Evolutionary conservation across 768 basidiomycete species (phyloP).

Genomic region (Chalciporus sphaerocephalus): DNA sequence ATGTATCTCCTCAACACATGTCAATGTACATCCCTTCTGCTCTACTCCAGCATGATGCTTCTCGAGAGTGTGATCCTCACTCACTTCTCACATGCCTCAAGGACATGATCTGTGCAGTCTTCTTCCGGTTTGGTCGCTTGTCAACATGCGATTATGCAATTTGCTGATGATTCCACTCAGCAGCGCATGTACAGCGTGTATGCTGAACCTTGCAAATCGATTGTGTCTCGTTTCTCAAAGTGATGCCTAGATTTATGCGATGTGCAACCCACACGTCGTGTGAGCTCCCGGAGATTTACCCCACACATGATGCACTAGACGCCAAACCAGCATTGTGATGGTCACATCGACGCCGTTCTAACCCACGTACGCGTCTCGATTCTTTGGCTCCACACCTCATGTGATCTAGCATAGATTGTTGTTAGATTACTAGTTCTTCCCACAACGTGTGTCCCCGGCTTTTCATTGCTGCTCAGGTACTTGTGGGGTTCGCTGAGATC

Average conservation of each 20-base stretch:
- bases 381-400: slow-evolving; percentile 16
- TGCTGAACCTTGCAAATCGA: neutral
- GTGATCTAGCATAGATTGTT: slow-evolving; percentile 7
- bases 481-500: slow-evolving; percentile 22
- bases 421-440: slow-evolving; percentile 10
- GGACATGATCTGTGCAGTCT: slow-evolving; percentile 5
- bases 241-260: neutral
- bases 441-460: slow-evolving; percentile 5
- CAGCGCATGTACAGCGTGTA: slow-evolving; percentile 8
- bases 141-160: slow-evolving; percentile 19
- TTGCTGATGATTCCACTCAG: slow-evolving; percentile 4
- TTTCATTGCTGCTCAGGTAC: slow-evolving; percentile 10
- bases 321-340: neutral
- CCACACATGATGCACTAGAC: slow-evolving; percentile 7
- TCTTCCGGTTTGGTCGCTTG: slow-evolving; percentile 2
- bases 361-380: neutral
- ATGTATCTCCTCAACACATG: slow-evolving; percentile 6
- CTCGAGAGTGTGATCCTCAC: slow-evolving; percentile 14
- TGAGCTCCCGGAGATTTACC: slow-evolving; percentile 16
- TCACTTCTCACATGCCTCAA: slow-evolving; percentile 8
- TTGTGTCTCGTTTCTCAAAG: slow-evolving; percentile 2
- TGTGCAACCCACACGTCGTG: neutral
- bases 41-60: slow-evolving; percentile 11
- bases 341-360: neutral
- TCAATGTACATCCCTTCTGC: slow-evolving; percentile 13